These are phyloP conservation scores for Tetrastigma voinierianum DNA, from an alignment of 164 flowering plant species.

Conservation along the genomic window DNA sequence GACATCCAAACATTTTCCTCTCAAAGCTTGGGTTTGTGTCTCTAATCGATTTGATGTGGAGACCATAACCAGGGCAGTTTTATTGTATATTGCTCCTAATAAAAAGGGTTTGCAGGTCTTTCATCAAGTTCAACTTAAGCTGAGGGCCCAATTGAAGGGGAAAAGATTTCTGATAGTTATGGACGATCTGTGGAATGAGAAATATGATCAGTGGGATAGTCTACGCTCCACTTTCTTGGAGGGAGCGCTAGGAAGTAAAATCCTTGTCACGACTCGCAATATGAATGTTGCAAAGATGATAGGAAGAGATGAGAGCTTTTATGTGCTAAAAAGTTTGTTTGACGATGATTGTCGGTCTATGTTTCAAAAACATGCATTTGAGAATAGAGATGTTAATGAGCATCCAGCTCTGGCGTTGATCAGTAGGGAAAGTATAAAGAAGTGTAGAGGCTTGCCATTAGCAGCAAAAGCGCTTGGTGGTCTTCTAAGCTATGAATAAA, in stretches of 20 bases:
- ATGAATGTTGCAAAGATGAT: not conserved
- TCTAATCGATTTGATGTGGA: not conserved
- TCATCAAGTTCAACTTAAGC: too few relatives aligned
- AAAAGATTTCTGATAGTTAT: too few relatives aligned
- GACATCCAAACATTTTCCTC: too few relatives aligned
- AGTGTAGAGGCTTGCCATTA: not conserved
- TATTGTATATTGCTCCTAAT: too few relatives aligned
- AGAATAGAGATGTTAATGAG: too few relatives aligned
- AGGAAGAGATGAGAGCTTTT: too few relatives aligned
- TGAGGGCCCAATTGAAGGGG: too few relatives aligned
- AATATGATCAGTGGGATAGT: not conserved
- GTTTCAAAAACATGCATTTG: too few relatives aligned
- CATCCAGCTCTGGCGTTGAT: not conserved
- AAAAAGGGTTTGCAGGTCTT: too few relatives aligned
- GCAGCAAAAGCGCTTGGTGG: not conserved
- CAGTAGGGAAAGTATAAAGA: not conserved
- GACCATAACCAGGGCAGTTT: too few relatives aligned
- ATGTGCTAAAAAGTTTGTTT: too few relatives aligned
- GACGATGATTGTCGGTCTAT: too few relatives aligned
- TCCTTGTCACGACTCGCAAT: not conserved
- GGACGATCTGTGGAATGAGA: constrained; percentile 1
- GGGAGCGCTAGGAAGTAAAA: constrained; percentile 2
- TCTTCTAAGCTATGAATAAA: not conserved
- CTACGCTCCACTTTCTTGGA: not conserved
- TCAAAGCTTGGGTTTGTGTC: constrained; percentile 1